Evolutionary conservation across 108 stramenopile genomes (phyloP).

Genomic region (Cyclotella kingstonii): DNA sequence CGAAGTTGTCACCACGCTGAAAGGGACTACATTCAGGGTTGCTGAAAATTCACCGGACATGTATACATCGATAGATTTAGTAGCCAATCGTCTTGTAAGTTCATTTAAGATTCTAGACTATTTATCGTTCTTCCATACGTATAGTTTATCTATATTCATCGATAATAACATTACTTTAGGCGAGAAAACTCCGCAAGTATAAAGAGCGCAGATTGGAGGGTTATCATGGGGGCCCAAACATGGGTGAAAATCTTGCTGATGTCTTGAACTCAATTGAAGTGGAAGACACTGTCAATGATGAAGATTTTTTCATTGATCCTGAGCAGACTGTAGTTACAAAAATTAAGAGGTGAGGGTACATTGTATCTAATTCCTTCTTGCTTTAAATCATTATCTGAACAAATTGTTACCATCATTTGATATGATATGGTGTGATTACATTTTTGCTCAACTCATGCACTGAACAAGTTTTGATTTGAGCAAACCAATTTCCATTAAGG

Average conservation of each 20-base stretch:
- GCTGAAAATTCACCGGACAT: constrained; percentile 73
- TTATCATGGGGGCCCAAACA: constrained; percentile 75
- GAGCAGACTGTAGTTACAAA: constrained; percentile 75
- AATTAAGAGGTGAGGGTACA: constrained; percentile 55
- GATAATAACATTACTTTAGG: constrained; percentile 24
- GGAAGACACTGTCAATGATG: constrained; percentile 33
- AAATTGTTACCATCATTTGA: too few species aligned
- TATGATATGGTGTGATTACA: too few species aligned
- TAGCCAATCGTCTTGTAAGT: constrained; percentile 59
- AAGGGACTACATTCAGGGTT: constrained; percentile 78
- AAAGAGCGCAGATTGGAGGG: constrained; percentile 79
- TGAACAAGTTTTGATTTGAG: constrained; percentile 68
- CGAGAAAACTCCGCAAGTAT: constrained; percentile 80
- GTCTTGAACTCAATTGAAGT: constrained; percentile 56
- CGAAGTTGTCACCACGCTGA: constrained; percentile 74
- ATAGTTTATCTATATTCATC: background rate
- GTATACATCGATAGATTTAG: constrained; percentile 82
- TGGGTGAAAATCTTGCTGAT: constrained; percentile 78
- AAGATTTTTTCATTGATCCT: constrained; percentile 59
- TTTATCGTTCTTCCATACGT: background rate
- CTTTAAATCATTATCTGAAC: background rate
- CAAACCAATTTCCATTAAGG: constrained; percentile 73
- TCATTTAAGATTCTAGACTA: background rate
- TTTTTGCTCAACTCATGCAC: background rate
- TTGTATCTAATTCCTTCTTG: background rate